Evolutionary conservation across 169 alveolate species (phyloP).

Genomic region (Fabrea salina): DNA sequence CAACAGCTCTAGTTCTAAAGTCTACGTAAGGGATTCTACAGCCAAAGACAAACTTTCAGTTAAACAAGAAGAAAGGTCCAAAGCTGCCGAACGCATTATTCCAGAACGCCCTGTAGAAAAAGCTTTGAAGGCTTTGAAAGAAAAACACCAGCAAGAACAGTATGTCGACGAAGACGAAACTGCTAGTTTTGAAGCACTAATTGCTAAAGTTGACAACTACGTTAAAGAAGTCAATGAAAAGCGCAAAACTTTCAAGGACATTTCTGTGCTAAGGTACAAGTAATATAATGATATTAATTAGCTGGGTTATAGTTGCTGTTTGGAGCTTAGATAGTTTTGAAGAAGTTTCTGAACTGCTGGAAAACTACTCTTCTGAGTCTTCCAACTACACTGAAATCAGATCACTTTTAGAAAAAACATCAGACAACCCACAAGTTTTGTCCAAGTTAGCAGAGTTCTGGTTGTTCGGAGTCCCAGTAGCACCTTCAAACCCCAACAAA

Average conservation of each 20-base stretch:
- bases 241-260: no score
- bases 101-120: constrained; percentile 13
- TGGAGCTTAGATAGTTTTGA: no score
- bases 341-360: no score
- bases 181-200: neutral
- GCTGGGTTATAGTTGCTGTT: no score
- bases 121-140: neutral
- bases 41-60: neutral
- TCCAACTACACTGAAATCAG: no score
- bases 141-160: neutral
- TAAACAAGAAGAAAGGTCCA: neutral
- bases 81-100: neutral
- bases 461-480: neutral
- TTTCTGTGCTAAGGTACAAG: no score
- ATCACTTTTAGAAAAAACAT: no score
- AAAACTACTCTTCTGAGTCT: no score
- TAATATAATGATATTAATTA: no score
- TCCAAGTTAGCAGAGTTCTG: neutral
- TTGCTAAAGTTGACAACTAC: neutral
- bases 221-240: neutral
- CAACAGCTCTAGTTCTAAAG: neutral
- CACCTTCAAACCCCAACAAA: neutral
- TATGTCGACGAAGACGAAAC: constrained; percentile 5
- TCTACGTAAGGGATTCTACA: neutral
- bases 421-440: no score